Percentiles rank a stretch among this genome's conserved stretches.
Conservation (phyloP, 805 yeast species). For the Candida ascalaphidarum region DNA sequence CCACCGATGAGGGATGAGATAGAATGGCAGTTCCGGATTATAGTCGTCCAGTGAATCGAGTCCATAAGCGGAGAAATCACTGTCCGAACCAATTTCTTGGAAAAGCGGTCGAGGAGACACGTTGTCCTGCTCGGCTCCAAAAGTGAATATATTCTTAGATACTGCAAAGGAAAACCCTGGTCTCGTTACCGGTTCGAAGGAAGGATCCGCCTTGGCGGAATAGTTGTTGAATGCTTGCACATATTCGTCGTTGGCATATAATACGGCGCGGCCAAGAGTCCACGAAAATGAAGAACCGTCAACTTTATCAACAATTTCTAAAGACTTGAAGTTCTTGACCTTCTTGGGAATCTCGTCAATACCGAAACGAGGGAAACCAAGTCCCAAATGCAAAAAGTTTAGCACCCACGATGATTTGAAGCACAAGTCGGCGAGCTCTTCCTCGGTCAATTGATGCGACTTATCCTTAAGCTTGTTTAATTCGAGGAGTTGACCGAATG, state of each 20-base stretch:
- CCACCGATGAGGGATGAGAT: conserved; percentile 38
- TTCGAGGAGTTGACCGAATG: conserved; percentile 26
- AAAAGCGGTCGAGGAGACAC: conserved; percentile 36
- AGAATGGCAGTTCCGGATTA: no score
- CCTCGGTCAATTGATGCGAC: conserved; percentile 24
- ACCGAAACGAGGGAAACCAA: conserved; percentile 49
- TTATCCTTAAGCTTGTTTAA: conserved; percentile 20
- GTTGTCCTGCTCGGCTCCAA: conserved; percentile 46
- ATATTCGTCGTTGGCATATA: conserved; percentile 53
- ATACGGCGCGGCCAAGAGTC: conserved; percentile 53
- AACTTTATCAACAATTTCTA: conserved; percentile 35
- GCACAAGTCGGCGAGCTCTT: conserved; percentile 46
- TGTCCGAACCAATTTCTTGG: no score
- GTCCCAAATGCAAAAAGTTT: conserved; percentile 48
- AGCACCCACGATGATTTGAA: conserved; percentile 56
- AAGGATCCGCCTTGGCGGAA: no score
- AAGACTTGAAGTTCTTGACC: conserved; percentile 19
- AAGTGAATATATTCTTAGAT: conserved; percentile 35
- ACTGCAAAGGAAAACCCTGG: conserved; percentile 45
- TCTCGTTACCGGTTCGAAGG: no score
- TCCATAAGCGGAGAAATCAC: no score
- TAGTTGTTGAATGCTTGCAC: conserved; percentile 31
- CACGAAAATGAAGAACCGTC: conserved; percentile 41
- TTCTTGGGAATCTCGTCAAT: conserved; percentile 21
- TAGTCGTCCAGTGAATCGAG: no score